Base-by-base conservation (phyloP, 495 filamentous ascomycete genomes). In the Aspergillus diversus region DNA sequence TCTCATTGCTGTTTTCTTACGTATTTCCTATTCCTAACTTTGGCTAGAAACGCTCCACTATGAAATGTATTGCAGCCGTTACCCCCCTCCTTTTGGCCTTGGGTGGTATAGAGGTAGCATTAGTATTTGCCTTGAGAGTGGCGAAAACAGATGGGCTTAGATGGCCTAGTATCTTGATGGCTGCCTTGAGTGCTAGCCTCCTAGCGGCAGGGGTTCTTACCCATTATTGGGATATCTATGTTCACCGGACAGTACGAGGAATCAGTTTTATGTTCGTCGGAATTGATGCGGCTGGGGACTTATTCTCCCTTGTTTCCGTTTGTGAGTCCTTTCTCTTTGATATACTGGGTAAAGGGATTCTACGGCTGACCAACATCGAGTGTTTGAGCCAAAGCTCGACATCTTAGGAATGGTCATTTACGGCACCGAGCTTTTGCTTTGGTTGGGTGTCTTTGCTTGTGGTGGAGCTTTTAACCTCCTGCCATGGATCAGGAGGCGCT, bases 251-350 rank as follows among this genome's bases (percentile, higher is more conserved):
- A 0, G 86, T 88, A 12, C 78, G 84, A 3, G 87, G 87, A 7
- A 88, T 90, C 34, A 87, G 83, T 13, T 89, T 90, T 71, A 73
- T 87, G 4, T 90, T 89, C 66, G 85, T 88, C 0, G 85, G 73
- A 0, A 87, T 89, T 46, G 87, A 90, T 70, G 86, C 86, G 5
- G 78, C 81, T 2, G 87, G 86, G 0, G 87, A 90, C 74, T 59
- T 89, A 1, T 85, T 84, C 58, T 88, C 86, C 5, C 76, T 89
- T 0, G 65, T 87, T 12, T 87, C 87, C 5, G 73, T 90, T 42
- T 71, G 76, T 79, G 32, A 46, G 59, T 55, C 8, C 32, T 60
- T 8, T n/a, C 67, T 33, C 5, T 46, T 33, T 17, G 15, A 43
- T 12, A 11, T 33, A 13, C 7, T 12, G 5, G 16, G 16, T 12